Evolutionary conservation across 2,329 filamentous ascomycete genomes (phyloP), one percentile per base, ranked within the genome.

Genomic region (Didymella exigua): DNA sequence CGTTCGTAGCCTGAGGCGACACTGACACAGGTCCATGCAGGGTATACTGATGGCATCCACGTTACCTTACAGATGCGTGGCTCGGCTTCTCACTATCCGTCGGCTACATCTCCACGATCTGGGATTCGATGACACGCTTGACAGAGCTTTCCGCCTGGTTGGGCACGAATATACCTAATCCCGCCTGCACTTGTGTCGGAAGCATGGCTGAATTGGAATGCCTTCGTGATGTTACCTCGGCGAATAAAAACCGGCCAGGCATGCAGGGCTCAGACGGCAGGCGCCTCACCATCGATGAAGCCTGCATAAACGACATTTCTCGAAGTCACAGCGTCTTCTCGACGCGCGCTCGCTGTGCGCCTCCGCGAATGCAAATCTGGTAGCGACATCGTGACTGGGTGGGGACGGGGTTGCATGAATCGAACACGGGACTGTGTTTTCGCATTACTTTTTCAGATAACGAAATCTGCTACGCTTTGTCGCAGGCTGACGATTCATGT

Each of bases 231-330:
- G 53, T 58, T 58, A 59, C 65, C 66, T 71, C 69, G 69, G 70
- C 63, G 61, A 62, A 66, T 63, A 63, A 53, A 57, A 54, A 49
- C 56, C 56, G 51, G 53, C 54, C 45, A 42, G 62, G 58, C 60
- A 60, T 60, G 62, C 62, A 62, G 55, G 58, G 63, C 67, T 66
- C 61, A 65, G 59, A 70, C 66, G 60, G 62, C 61, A 64, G 52
- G 58, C 64, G 66, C 65, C 65, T 66, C 68, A 67, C 62, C 64
- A 67, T 62, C 57, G 30, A 57, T 36, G 55, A 51, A 61, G 61
- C 62, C 53, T 44, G 65, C 67, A 67, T 66, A 55, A 67, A 65
- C 61, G 61, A 67, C 58, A 65, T 62, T 61, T 58, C 54, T 53
- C 54, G 48, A 60, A 49, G 59, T 56, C 55, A 59, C 59, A 60